Conservation (phyloP, 805 yeast species). For the Kodamaea lidongshanica region DNA sequence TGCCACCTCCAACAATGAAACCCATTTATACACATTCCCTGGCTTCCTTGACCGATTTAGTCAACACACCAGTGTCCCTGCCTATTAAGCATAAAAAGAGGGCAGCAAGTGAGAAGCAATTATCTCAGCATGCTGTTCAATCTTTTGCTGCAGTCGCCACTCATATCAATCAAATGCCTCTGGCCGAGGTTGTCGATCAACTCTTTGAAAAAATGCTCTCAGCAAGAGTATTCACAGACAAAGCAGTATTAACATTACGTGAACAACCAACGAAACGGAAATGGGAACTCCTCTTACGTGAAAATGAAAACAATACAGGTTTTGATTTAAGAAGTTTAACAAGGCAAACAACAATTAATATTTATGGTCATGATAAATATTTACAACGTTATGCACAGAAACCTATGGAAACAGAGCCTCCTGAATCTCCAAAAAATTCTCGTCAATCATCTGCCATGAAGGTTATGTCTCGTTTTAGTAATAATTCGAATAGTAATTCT, state of each 20-base stretch:
- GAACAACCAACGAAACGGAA: constrained; percentile 31
- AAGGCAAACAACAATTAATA: constrained; percentile 7
- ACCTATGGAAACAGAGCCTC: background rate
- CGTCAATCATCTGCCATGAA: constrained; percentile 1
- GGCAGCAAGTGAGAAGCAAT: constrained; percentile 4
- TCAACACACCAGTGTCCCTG: background rate
- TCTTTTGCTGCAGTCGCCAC: constrained; percentile 30
- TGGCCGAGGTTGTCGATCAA: constrained; percentile 29
- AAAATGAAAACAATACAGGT: constrained; percentile 31
- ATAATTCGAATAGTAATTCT: constrained; percentile 8
- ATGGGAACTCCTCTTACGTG: constrained; percentile 40
- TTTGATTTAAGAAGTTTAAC: constrained; percentile 29
- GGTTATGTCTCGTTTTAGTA: constrained; percentile 1
- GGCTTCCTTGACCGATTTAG: constrained; percentile 1
- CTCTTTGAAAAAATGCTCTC: constrained; percentile 36
- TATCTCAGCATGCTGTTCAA: constrained; percentile 20
- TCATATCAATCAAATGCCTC: constrained; percentile 31
- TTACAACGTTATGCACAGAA: background rate
- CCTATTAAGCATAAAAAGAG: background rate
- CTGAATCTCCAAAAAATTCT: constrained; percentile 1
- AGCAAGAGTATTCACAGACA: constrained; percentile 32
- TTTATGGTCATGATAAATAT: background rate
- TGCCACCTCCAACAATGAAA: constrained; percentile 16
- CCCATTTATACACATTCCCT: constrained; percentile 1
- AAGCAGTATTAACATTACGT: constrained; percentile 26